These are phyloP conservation scores for Thozetella sp. DNA, from an alignment of 495 filamentous ascomycete genomes.

Conservation along the genomic window DNA sequence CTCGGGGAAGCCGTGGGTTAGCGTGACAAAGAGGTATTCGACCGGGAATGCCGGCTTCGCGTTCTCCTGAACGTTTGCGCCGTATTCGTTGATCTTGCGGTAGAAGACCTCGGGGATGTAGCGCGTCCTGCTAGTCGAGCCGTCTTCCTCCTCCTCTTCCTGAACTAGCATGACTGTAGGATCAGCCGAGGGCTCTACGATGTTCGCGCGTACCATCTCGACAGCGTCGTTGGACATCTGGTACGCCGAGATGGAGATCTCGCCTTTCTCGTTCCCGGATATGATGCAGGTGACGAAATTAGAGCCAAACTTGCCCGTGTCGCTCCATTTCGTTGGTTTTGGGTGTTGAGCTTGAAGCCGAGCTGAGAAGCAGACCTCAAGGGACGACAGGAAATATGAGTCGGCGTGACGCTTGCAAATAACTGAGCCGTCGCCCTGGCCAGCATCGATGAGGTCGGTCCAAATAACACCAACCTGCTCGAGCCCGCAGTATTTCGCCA, in stretches of 20 bases:
- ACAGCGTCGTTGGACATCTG: slow-evolving; percentile 94
- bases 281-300: slow-evolving; percentile 97
- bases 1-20: slow-evolving; percentile 95
- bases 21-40: slow-evolving; percentile 92
- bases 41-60: slow-evolving; percentile 96
- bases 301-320: slow-evolving; percentile 90
- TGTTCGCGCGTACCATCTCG: slow-evolving; percentile 95
- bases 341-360: slow-evolving; percentile 85
- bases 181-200: slow-evolving; percentile 93
- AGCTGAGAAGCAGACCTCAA: slow-evolving; percentile 89
- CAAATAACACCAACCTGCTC: slow-evolving; percentile 93
- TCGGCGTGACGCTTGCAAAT: slow-evolving; percentile 96
- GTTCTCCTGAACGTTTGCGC: slow-evolving; percentile 93
- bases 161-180: slow-evolving; percentile 93
- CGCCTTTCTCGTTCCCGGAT: slow-evolving; percentile 85
- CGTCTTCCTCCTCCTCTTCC: slow-evolving; percentile 84
- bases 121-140: slow-evolving; percentile 65
- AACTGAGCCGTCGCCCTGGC: slow-evolving; percentile 76
- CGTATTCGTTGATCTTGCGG: slow-evolving; percentile 93
- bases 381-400: slow-evolving; percentile 90
- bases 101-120: slow-evolving; percentile 99
- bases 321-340: slow-evolving; percentile 95
- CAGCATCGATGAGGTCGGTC: slow-evolving; percentile 88
- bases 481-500: slow-evolving; percentile 84
- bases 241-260: slow-evolving; percentile 87